These are phyloP conservation scores for Bryum argenteum DNA, from an alignment of 225 moss, liverwort and hornwort species.

Conservation along the genomic window DNA sequence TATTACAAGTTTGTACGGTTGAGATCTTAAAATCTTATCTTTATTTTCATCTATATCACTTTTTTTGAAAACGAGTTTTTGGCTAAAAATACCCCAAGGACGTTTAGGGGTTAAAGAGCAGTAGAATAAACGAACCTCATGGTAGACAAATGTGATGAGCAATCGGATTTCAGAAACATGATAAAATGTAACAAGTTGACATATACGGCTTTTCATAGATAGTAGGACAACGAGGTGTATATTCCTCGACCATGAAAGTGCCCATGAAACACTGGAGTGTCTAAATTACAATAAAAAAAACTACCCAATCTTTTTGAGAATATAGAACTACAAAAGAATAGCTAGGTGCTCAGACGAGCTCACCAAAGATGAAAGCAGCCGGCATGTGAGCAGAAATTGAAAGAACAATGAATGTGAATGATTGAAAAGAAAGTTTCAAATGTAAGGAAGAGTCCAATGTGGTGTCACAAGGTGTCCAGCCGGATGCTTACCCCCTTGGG, in stretches of 20 bases:
- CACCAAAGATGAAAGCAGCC: slow-evolving; percentile 14
- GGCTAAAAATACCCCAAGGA: no score
- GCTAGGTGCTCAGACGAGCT: slow-evolving; percentile 6
- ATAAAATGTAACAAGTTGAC: slow-evolving; percentile 11
- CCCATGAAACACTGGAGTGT: not conserved
- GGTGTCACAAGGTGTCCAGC: slow-evolving; percentile 54
- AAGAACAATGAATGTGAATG: slow-evolving; percentile 21
- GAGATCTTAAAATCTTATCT: no score
- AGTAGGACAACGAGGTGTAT: slow-evolving; percentile 24
- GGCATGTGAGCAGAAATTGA: not conserved
- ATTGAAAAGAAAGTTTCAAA: not conserved
- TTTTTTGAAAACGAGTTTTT: no score
- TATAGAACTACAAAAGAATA: not conserved
- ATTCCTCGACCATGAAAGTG: slow-evolving; percentile 24
- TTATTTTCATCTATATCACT: no score
- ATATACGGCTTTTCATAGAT: slow-evolving; percentile 5
- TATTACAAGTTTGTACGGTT: no score
- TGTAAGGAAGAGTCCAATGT: not conserved
- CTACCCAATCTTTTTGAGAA: not conserved
- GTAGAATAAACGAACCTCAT: not conserved
- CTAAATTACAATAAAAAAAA: not conserved
- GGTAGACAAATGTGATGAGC: not conserved
- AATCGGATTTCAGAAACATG: slow-evolving; percentile 17
- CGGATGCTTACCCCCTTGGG: slow-evolving; percentile 45
- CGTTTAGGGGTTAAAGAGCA: not conserved